Evolutionary conservation across 352 stramenopile genomes (phyloP).

Genomic region (Halophytophthora batemanensis): DNA sequence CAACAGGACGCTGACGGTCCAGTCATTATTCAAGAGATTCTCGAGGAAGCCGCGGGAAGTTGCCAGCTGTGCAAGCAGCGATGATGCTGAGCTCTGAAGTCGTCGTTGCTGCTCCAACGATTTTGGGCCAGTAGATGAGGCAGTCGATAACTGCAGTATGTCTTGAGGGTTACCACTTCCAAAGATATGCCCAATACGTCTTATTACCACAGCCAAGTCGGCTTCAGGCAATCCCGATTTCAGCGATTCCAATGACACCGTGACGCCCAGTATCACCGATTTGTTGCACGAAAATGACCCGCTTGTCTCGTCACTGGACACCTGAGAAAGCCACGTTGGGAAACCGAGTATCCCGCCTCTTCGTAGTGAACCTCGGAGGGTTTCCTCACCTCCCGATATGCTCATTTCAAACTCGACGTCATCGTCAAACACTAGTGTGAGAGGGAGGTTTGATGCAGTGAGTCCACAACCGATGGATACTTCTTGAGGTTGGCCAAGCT

Average conservation of each 20-base stretch:
- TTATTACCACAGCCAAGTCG: constrained; percentile 2
- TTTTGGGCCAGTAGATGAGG: not conserved
- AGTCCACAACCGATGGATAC: constrained; percentile 1
- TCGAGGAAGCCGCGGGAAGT: constrained; percentile 11
- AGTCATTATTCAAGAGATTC: constrained; percentile 12
- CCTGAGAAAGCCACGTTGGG: constrained; percentile 8
- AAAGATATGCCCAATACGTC: constrained; percentile 6
- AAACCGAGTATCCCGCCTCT: constrained; percentile 17
- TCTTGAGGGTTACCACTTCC: constrained; percentile 3
- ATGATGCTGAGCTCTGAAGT: constrained; percentile 12
- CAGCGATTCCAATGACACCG: constrained; percentile 9
- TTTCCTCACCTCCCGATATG: not conserved
- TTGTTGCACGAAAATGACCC: constrained; percentile 2
- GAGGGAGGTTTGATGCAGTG: constrained; percentile 3
- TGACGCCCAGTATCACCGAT: constrained; percentile 7
- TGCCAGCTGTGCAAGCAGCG: constrained; percentile 13
- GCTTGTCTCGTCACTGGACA: not conserved
- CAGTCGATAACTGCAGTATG: constrained; percentile 4
- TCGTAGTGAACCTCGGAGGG: constrained; percentile 6
- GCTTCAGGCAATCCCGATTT: constrained; percentile 10
- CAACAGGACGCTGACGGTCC: constrained; percentile 11
- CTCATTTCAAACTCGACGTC: constrained; percentile 16
- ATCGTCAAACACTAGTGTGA: constrained; percentile 14
- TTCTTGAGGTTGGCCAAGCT: constrained; percentile 9
- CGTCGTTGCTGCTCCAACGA: not conserved